Evolutionary conservation across 371 early-diverging fungal genomes (phyloP).

Genomic region (Rhizopus stolonifer): DNA sequence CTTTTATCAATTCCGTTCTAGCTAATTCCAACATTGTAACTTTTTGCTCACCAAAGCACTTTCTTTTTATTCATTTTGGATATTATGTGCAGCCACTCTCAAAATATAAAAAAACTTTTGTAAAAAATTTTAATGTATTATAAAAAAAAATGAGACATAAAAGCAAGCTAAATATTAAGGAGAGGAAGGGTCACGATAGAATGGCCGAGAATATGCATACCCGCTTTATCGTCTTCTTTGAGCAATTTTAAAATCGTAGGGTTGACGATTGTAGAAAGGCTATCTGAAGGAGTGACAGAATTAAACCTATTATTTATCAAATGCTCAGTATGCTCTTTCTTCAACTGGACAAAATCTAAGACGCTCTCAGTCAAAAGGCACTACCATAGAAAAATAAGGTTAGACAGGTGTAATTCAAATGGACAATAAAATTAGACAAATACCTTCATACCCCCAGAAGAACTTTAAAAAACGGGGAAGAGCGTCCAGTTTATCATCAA

Average conservation of each 20-base stretch:
- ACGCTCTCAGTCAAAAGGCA: slow-evolving; percentile 11
- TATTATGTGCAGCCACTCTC: no score
- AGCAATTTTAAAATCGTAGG: slow-evolving; percentile 16
- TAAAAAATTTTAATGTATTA: no score
- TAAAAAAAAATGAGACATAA: no score
- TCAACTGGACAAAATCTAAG: slow-evolving; percentile 10
- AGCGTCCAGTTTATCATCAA: neutral
- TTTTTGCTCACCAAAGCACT: no score
- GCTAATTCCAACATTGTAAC: no score
- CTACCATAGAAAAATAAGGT: slow-evolving; percentile 18
- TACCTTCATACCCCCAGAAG: slow-evolving; percentile 22
- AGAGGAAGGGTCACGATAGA: slow-evolving; percentile 6
- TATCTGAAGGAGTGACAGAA: neutral
- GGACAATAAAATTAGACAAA: slow-evolving; percentile 12
- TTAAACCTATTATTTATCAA: slow-evolving; percentile 13
- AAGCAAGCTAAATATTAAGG: slow-evolving; percentile 6
- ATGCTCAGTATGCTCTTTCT: slow-evolving; percentile 13
- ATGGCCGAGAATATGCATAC: slow-evolving; percentile 13
- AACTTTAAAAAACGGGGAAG: neutral
- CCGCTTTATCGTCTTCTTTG: slow-evolving; percentile 16
- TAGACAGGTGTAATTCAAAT: slow-evolving; percentile 15
- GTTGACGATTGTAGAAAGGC: slow-evolving; percentile 13
- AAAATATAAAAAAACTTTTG: no score
- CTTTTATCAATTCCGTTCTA: no score
- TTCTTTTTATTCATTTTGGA: no score